phyloP scores from a whole-genome alignment of 2,329 filamentous ascomycete genomes.

The Cladosporium austrohemisphaericum region DNA sequence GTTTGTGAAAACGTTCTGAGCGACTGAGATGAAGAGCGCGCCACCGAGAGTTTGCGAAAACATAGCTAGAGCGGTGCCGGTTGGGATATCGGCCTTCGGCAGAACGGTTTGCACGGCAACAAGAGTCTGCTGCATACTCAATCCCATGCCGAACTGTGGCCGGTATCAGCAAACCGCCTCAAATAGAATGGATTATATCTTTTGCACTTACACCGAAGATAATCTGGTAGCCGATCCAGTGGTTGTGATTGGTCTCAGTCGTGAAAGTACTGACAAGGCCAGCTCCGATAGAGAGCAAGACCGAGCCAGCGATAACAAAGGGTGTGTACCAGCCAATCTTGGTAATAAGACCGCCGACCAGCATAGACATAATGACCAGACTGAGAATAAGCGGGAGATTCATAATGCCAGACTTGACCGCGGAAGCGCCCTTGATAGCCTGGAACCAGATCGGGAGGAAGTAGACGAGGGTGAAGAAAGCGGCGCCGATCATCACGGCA shows the following conservation, averaged over 20 bases:
- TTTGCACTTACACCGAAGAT: no score
- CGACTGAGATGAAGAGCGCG: constrained; percentile 48
- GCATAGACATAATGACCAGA: constrained; percentile 42
- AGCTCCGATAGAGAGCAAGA: constrained; percentile 45
- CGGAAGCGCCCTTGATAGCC: constrained; percentile 45
- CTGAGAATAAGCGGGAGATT: constrained; percentile 46
- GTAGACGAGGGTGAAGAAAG: constrained; percentile 44
- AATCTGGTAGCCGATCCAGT: constrained; percentile 40
- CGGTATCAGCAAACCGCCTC: no score
- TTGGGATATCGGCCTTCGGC: constrained; percentile 41
- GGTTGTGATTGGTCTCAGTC: constrained; percentile 33
- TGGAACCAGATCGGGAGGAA: constrained; percentile 46
- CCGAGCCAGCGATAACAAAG: constrained; percentile 38
- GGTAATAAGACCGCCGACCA: constrained; percentile 39
- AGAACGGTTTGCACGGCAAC: constrained; percentile 46
- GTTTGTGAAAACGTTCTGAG: constrained; percentile 50
- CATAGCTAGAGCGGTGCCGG: constrained; percentile 48
- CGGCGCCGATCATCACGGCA: constrained; percentile 39
- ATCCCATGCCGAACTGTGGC: constrained; percentile 45
- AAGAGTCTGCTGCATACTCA: constrained; percentile 48
- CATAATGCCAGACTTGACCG: constrained; percentile 47
- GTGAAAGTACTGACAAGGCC: constrained; percentile 45
- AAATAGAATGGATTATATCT: no score
- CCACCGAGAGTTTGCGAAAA: constrained; percentile 48
- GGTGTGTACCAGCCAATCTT: constrained; percentile 48